phyloP scores from a whole-genome alignment of 208 protist genomes.

The Trypanosoma mega region DNA sequence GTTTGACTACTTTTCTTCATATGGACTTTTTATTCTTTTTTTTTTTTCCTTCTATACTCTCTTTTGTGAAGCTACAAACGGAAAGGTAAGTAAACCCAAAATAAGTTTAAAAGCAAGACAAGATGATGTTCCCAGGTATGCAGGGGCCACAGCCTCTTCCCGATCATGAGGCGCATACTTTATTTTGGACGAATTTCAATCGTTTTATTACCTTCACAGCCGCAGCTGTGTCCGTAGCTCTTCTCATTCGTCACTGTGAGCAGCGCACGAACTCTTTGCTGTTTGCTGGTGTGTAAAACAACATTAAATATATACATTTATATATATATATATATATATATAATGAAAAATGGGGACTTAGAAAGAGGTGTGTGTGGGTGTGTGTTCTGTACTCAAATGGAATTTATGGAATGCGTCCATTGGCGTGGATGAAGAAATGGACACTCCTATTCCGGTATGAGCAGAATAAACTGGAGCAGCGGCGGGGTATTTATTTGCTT shows the following conservation, averaged over 20 bases:
- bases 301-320: neutral
- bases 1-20: no score
- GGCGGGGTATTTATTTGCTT: no score
- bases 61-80: neutral
- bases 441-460: no score
- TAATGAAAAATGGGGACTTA: neutral
- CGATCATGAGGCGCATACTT: slow-evolving; percentile 56
- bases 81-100: neutral
- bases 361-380: neutral
- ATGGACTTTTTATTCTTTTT: no score
- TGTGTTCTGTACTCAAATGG: no score
- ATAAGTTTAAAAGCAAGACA: neutral
- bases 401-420: no score
- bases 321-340: neutral
- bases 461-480: no score
- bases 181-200: slow-evolving; percentile 78
- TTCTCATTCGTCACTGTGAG: slow-evolving; percentile 70
- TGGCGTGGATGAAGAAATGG: no score
- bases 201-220: slow-evolving; percentile 56
- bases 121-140: slow-evolving; percentile 77
- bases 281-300: slow-evolving; percentile 43
- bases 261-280: slow-evolving; percentile 53
- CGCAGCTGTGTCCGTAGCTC: slow-evolving; percentile 40
- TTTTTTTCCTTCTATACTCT: slow-evolving; percentile 16
- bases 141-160: slow-evolving; percentile 67